Base-by-base conservation (phyloP, 1,284 basidiomycete genomes). In the Ustilago tritici region DNA sequence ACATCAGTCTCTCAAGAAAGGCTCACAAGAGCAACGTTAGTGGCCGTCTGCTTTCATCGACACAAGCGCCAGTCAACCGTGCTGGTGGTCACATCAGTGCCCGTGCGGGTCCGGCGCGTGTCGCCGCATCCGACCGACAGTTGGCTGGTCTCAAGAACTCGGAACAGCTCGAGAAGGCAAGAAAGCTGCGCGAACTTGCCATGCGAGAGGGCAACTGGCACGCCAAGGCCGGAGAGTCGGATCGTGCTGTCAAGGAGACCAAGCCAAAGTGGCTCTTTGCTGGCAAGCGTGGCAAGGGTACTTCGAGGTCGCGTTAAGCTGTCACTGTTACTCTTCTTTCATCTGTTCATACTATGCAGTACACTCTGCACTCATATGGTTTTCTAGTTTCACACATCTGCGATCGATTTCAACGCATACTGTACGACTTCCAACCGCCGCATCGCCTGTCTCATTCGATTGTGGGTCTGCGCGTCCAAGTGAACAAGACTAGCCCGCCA, bases 1-100 rank as follows among this genome's bases (percentile, higher is more conserved):
- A 69, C 11, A 72, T 47, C 5, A 67, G 46, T 56, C 65, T 28
- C 57, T 76, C 67, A 50, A 78, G 76, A 46, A 83, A 84, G 78
- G 79, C 84, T 67, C 72, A 82, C 65, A 93, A 92, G 89, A 89
- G 88, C 65, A 90, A 91, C 83, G 88, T 90, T 32, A 92, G 92
- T 8, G 69, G 74, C 19, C 52, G 63, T 46, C 41, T 70, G 62
- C 55, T 64, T 28, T 63, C 81, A 64, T 65, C 80, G 17, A 83
- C 82, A 32, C 71, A 69, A 41, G 82, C 76, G 3, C 70, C 70
- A 5, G 79, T 78, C 53, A 84, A 80, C 65, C 77, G 74, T 35
- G 73, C 75, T 15, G 83, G 83, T 65, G 83, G 83, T 28, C 58
- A 68, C 50, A 70, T 82, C 14, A 74, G 78, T 19, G 76, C 83